Evolutionary conservation across 345 rosid species (phyloP), one percentile per base, ranked within the genome.

Genomic region (Corchorus capsularis): DNA sequence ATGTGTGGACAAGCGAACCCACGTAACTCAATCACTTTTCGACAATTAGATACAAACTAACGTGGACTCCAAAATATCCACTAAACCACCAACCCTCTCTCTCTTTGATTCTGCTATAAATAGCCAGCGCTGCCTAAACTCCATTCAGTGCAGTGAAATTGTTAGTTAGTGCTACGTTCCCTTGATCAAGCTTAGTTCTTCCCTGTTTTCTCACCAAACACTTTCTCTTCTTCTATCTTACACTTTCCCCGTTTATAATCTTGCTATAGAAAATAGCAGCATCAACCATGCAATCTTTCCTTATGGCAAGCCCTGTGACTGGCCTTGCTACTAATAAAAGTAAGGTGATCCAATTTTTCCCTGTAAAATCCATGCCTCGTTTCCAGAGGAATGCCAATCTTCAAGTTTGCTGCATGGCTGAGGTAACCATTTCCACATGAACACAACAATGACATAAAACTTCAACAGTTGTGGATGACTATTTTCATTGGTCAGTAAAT

Each of bases 211-310:
- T 67, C 34, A 4, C 27, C 47, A 61, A 35, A 10, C 0, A 14
- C 1, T 2, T 17, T 6, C 67, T 2, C 61, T n/a, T n/a, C n/a
- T n/a, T n/a, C n/a, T n/a, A n/a, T n/a, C n/a, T n/a, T n/a, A n/a
- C n/a, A n/a, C n/a, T n/a, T n/a, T n/a, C n/a, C n/a, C n/a, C 14
- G 32, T 57, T 73, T 6, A 20, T 32, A 8, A 4, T 11, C 9
- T 13, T 56, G 12, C 20, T 4, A 27, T 14, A 3, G 49, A 60
- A n/a, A n/a, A 89, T 91, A 88, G 87, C 91, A 39, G 76, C 85
- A 12, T 50, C 86, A 50, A 57, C 71, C 39, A 74, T 88, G 84
- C 95, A 88, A 22, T 77, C 92, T 1, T 75, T 86, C 65, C 78
- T 89, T 0, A 2, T 70, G 13, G 81, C 83, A 0, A 78, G 78